Evolutionary conservation across 2,329 filamentous ascomycete species (phyloP), one percentile per base, ranked within the genome.

Genomic region (Aspergillus hortae): DNA sequence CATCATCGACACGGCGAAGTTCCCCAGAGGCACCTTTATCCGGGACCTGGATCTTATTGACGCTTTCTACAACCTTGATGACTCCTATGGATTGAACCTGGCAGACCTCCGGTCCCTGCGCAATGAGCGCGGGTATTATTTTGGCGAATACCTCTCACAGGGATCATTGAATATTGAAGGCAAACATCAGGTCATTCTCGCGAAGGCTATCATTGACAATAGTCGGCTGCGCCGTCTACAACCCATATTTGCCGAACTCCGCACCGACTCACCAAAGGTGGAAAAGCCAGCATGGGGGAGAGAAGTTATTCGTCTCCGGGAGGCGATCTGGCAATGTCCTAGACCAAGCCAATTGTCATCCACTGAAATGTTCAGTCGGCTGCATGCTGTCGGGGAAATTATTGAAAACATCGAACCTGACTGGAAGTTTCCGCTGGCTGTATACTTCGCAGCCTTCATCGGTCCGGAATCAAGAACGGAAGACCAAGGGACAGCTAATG

Each of bases 131-230:
- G 43, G 45, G 1, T 51, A 44, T 50, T 56, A 58, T 36, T 56
- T 58, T 44, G 56, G 57, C 21, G 57, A 60, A 54, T 60, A 53
- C 35, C 54, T 60, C 36, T 60, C 57, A n/a, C 57, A 58, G 30
- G 57, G 57, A 15, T 48, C 56, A 27, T 48, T 60, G 45, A 56
- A 56, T 23, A 56, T 60, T 32, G 46, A 53, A 25, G 23, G 38
- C 19, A 58, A 58, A 40, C 55, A 40, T 38, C 33, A 57, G 25
- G 35, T 53, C 5, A 51, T 60, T 15, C 44, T 52, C 12, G 54
- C 50, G 14, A 9, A 71, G 32, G 15, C n/a, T 19, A 33, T 57
- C 33, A 46, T 57, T 43, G 42, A 55, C 7, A 14, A 51, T 42
- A 27, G 44, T 51, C 49, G 52, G 44, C 45, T 57, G 25, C 48